Base-by-base conservation (phyloP, 2,329 filamentous ascomycete genomes). In the Neonectria ditissima region DNA sequence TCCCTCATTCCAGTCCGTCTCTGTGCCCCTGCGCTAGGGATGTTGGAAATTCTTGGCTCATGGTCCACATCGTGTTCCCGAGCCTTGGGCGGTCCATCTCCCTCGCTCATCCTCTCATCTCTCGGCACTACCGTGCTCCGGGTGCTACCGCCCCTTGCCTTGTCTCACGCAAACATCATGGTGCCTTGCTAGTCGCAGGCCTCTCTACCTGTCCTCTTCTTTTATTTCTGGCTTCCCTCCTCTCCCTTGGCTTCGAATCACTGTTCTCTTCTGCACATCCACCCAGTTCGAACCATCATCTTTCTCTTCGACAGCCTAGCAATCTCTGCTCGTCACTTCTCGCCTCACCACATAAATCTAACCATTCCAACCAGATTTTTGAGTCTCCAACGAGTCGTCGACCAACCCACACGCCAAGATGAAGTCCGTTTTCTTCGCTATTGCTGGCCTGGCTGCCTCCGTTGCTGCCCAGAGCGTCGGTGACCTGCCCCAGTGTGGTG, bases 401-500 rank as follows among this genome's bases (percentile, higher is more conserved):
- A 66, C 58, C 48, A 60, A 65, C 41, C 54, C 62, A 69, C 44
- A 56, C 67, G 57, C 74, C 80, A 85, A 80, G 69, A 87, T 87
- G 85, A 87, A 86, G 83, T 78, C 79, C 59, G 73, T 78, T 62
- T 66, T 82, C 69, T 70, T 85, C 69, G 72, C 82, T 65, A 69
- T 82, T 71, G 79, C 79, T 74, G 73, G 80, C 67, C 72, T 83
- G 59, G 79, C 79, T 66, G 77, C 80, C 51, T 72, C 80, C 43
- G 79, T 73, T 65, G 76, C 76, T 18, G 82, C 80, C 43, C 83
- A 85, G 73, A 73, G 78, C 65, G 55, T 78, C 50, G 56, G 75
- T 61, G 75, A 77, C 59, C 82, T 87, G 54, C 80, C 84, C 34
- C 61, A 73, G 18, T 89, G 86, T 70, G 85, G 81, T 76, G 86